A percentile compares a stretch with the other conserved stretches of the same genome.
phyloP scores from a whole-genome alignment of 2,329 filamentous ascomycete species.

The Exophiala spinifera region DNA sequence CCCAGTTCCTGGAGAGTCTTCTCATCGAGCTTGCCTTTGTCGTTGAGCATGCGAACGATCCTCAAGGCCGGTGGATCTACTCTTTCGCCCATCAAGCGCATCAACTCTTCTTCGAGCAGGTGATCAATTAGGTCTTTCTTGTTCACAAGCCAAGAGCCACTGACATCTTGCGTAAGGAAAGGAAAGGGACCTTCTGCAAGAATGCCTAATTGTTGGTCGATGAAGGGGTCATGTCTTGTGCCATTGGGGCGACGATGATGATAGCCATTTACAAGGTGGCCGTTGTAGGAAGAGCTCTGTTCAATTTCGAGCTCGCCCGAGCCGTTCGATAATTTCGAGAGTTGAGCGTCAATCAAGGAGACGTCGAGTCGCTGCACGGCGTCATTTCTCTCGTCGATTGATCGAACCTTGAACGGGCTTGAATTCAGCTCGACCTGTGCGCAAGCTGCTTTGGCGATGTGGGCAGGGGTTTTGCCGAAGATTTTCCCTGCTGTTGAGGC shows the following conservation, averaged over 20 bases:
- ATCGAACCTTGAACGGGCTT: constrained; percentile 20
- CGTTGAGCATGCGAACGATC: constrained; percentile 76
- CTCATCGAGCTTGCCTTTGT: constrained; percentile 92
- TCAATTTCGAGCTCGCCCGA: background rate
- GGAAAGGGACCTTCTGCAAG: constrained; percentile 45
- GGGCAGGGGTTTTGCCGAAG: constrained; percentile 11
- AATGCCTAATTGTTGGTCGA: constrained; percentile 44
- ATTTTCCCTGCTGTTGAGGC: constrained; percentile 11
- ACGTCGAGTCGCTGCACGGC: constrained; percentile 10
- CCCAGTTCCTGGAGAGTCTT: constrained; percentile 78
- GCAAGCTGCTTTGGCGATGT: constrained; percentile 17
- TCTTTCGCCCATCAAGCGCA: constrained; percentile 57
- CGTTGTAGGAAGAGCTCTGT: constrained; percentile 1
- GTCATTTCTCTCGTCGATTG: background rate
- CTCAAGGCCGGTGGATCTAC: constrained; percentile 51
- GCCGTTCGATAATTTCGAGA: background rate
- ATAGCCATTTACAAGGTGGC: constrained; percentile 9
- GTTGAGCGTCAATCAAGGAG: constrained; percentile 6
- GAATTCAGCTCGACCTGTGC: constrained; percentile 45
- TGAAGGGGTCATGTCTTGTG: constrained; percentile 2
- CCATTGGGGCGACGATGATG: constrained; percentile 5
- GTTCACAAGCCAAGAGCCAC: constrained; percentile 78
- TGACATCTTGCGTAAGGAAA: constrained; percentile 40
- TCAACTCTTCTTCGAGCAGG: constrained; percentile 74
- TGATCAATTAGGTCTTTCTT: constrained; percentile 69